Conservation (phyloP, 1,284 basidiomycete species). For the Inonotus hispidus region DNA sequence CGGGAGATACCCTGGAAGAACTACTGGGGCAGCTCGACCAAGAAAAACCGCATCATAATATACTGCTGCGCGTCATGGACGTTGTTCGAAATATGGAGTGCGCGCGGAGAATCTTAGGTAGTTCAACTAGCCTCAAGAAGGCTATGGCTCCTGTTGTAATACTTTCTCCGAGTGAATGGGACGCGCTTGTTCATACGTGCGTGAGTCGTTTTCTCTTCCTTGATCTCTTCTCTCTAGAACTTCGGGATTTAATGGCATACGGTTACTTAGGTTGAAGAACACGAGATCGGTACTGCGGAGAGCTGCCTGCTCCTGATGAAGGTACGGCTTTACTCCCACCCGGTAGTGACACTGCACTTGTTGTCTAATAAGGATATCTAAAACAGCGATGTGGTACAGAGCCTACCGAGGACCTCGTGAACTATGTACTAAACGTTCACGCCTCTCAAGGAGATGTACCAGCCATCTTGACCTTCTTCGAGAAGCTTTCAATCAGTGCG, state of each 20-base stretch:
- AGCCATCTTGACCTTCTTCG: constrained; percentile 42
- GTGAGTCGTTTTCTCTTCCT: constrained; percentile 24
- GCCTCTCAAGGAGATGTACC: constrained; percentile 42
- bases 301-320: constrained; percentile 41
- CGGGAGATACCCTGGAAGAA: not conserved
- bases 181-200: constrained; percentile 38
- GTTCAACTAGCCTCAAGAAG: not conserved
- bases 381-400: constrained; percentile 35
- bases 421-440: constrained; percentile 44
- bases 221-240: constrained; percentile 19
- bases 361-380: not conserved
- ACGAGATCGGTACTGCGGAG: constrained; percentile 33
- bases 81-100: constrained; percentile 3
- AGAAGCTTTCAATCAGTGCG: constrained; percentile 39
- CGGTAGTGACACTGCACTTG: not conserved
- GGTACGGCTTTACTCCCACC: constrained; percentile 32
- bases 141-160: constrained; percentile 31
- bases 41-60: constrained; percentile 4
- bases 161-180: constrained; percentile 45
- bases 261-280: constrained; percentile 29
- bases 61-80: constrained; percentile 10
- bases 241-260: not conserved
- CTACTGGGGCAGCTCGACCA: not conserved
- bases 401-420: constrained; percentile 37
- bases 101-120: not conserved